These are phyloP conservation scores for Kwoniella mangroviensis DNA, from an alignment of 768 basidiomycete genomes.

Conservation along the genomic window DNA sequence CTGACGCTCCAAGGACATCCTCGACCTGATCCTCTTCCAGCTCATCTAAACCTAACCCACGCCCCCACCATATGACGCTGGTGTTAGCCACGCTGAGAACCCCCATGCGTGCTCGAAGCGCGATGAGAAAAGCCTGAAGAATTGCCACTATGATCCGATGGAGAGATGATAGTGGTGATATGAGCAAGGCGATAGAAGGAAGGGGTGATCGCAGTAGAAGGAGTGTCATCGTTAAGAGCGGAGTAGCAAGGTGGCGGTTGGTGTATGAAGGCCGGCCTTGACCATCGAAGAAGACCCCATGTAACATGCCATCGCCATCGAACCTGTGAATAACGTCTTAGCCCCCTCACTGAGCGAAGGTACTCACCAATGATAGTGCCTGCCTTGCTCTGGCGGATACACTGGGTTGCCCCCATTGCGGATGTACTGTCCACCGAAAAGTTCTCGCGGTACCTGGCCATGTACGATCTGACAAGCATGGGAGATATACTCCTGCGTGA, in stretches of 20 bases:
- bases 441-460: conserved; percentile 55
- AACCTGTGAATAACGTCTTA: conserved; percentile 48
- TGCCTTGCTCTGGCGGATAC: conserved; percentile 50
- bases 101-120: conserved; percentile 51
- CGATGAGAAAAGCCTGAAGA: conserved; percentile 52
- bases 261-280: conserved; percentile 52
- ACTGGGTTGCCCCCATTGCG: conserved; percentile 59
- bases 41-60: conserved; percentile 44
- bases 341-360: not conserved
- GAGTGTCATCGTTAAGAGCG: conserved; percentile 45
- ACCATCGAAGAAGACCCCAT: conserved; percentile 57
- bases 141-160: conserved; percentile 55
- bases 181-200: conserved; percentile 56
- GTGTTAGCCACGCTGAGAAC: conserved; percentile 59
- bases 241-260: conserved; percentile 53
- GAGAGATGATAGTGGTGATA: conserved; percentile 56
- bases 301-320: conserved; percentile 60
- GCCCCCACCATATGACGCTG: conserved; percentile 57
- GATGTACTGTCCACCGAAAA: conserved; percentile 58
- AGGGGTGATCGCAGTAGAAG: conserved; percentile 46
- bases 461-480: conserved; percentile 46
- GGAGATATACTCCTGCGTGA: conserved; percentile 54
- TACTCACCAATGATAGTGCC: conserved; percentile 56
- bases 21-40: conserved; percentile 30
- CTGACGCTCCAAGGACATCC: not conserved